Evolutionary conservation across 164 flowering plant species (phyloP).

Genomic region (grape (Vitis vinifera)): ASM3070453v1 NC_081808.1:22750501-22751000

Average conservation of each 20-base stretch:
- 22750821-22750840: conserved; percentile 98
- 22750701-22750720: conserved; percentile 86
- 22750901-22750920: conserved; percentile 86
- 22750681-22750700: conserved; percentile 98
- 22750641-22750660: conserved; percentile 86
- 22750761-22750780: conserved; percentile 98
- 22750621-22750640: conserved; percentile 94
- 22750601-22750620: conserved; percentile 87
- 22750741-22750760: conserved; percentile 87
- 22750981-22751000: conserved; percentile 86
- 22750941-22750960: conserved; percentile 90
- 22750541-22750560: conserved; percentile 84
- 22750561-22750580: conserved; percentile 85
- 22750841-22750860: conserved; percentile 94
- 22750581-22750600: conserved; percentile 84
- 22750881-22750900: conserved; percentile 95
- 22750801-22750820: conserved; percentile 78
- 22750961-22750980: conserved; percentile 99
- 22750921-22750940: conserved; percentile 87
- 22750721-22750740: conserved; percentile 83
- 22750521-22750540: conserved; percentile 86
- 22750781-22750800: conserved; percentile 86
- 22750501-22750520: conserved; percentile 77
- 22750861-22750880: conserved; percentile 90
- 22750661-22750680: conserved; percentile 88